Base-by-base conservation (phyloP, 2,329 filamentous ascomycete species). In the Xylaria sp. region DNA sequence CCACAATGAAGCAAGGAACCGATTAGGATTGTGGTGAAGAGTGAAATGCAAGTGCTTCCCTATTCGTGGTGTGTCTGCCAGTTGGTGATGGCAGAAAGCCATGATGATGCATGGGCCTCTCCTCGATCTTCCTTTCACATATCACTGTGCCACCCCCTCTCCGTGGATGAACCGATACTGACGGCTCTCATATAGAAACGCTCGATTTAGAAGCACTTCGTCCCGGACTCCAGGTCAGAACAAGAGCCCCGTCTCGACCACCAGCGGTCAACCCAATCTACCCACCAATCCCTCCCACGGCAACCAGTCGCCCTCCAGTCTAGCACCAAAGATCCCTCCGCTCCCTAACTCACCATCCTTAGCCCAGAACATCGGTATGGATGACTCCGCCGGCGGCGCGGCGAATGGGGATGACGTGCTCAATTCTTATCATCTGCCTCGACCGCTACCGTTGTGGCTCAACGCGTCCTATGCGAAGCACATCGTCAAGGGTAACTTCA, bases 401-500 rank as follows among this genome's bases (percentile, higher is more conserved):
- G 63, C 74, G 29, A 76, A 71, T 60, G 76, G 74, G 54, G 82
- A 87, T 64, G 82, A 84, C 52, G 71, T 82, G 47, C 78, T 87
- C 61, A 76, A 76, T 63, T 77, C 77, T 11, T 87, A 86, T 67
- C 84, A 87, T 63, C 77, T 90, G 55, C 87, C 87, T 54, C 81
- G 84, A 39, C 83, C 84, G 26, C 77, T 86, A 55, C 90, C 90
- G 16, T 76, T 90, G 57, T 92, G 90, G 85, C 84, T 92, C 66
- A 88, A 90, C 67, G 82, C 88, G 51, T 77, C 85, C 57, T 89
- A 90, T 69, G 87, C 89, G 50, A 90, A 88, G 70, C 86, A 96
- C 68, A 96, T 96, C 62, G 92, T 97, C 68, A 96, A 93, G 78
- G 93, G 93, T 55, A 97, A 97, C 77, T 97, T 97, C 71, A 91